These are phyloP conservation scores for Eucalyptus brandiana DNA, from an alignment of 345 rosid species.

Conservation along the genomic window DNA sequence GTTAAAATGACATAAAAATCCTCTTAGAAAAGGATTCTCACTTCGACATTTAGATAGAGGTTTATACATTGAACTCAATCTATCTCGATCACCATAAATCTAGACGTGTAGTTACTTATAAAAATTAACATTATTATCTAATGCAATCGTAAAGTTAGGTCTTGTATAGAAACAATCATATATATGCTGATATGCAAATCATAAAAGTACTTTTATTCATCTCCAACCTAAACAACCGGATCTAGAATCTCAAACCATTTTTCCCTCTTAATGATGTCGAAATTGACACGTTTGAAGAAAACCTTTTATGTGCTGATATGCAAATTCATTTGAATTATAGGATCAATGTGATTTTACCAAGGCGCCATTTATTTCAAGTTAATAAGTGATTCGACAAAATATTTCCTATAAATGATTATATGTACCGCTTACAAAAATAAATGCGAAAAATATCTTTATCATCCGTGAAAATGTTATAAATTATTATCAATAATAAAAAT, in stretches of 20 bases:
- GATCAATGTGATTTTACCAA: not conserved
- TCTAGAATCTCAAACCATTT: not conserved
- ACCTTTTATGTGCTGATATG: not conserved
- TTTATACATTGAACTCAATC: not conserved
- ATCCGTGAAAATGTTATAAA: rapidly evolving
- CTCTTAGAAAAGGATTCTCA: not conserved
- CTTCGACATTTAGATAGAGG: not conserved
- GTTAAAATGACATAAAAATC: not conserved
- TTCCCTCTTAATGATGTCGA: not conserved
- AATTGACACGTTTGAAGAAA: not conserved
- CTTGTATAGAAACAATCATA: not conserved
- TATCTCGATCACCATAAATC: not conserved
- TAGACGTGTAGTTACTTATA: not conserved
- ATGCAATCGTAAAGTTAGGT: not conserved
- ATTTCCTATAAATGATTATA: too few relatives aligned
- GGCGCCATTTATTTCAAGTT: not conserved
- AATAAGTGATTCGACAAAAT: not conserved
- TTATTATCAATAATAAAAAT: not conserved
- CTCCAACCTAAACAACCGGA: not conserved
- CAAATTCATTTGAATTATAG: not conserved
- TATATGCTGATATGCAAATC: not conserved
- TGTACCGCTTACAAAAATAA: not conserved
- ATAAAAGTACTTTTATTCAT: not conserved
- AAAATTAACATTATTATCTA: not conserved
- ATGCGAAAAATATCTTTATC: not conserved